Evolutionary conservation across 164 flowering plant genomes (phyloP), one percentile per base, ranked within the genome.

Genomic region (Berberis vulgaris): DNA sequence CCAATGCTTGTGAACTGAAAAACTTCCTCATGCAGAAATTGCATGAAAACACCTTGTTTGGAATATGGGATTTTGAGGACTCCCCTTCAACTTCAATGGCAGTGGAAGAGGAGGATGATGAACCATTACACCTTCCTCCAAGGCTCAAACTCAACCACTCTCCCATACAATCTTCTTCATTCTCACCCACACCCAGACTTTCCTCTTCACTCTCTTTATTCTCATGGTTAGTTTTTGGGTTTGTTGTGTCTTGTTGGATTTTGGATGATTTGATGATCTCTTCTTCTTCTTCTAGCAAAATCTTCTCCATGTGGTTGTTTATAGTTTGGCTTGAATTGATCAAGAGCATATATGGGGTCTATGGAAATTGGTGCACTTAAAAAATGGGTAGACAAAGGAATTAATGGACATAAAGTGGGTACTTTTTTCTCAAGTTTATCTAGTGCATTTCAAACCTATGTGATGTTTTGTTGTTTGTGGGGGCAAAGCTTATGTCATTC

Each of bases 11-110:
- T 57, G 97, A 88, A 55, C 96, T 91, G 79, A 61, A 86, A 74
- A 91, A 91, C 68, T 91, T 91, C 67, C 97, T 82, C 88, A 72
- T 79, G 79, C 97, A 91, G 72, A 84, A 91, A 76, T 88, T 84
- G 70, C 97, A 91, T 41, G 92, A 85, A 71, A 83, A 91, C 54
- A 88, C 74, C 78, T 82, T 91, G 59, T 71, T 42, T 6, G 83
- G 65, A 64, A 72, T 57, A 26, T 26, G 26, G 10, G 78, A 72
- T 67, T 78, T 77, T 50, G 79, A 43, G 5, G 59, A 56, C 6
- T 73, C 80, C 5, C 63, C 45, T 43, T 74, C 72, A 55, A 52
- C 76, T 4, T 26, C 38, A 47, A 64, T 66, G 49, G 69, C 26
- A 26, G 26, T 26, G 26, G 26, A 26, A 26, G 26, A 26, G 26